A percentile compares a stretch with the other conserved stretches of the same genome.
These are phyloP conservation scores for Penicillium sp. DNA, from an alignment of 2,329 filamentous ascomycete genomes.

Conservation along the genomic window DNA sequence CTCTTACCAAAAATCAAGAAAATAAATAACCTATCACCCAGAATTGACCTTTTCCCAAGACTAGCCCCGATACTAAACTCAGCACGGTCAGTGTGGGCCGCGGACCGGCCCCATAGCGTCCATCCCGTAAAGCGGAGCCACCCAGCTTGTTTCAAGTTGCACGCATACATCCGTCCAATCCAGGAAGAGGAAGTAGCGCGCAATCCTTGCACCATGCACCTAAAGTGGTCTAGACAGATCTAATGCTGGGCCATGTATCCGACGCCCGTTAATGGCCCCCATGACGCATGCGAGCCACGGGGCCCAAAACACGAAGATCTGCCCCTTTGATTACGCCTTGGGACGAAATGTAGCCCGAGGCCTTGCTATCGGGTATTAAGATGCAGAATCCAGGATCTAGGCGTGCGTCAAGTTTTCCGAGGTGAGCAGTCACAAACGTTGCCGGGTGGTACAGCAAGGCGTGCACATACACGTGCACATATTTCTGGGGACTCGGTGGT, in stretches of 20 bases:
- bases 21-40: no score
- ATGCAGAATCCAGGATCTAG: neutral
- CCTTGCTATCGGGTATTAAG: neutral
- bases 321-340: neutral
- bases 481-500: neutral
- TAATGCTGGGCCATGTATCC: neutral
- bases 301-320: neutral
- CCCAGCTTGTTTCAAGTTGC: neutral
- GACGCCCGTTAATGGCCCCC: neutral
- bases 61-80: no score
- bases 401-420: neutral
- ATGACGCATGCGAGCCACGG: neutral
- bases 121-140: neutral
- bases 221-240: neutral
- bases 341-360: neutral
- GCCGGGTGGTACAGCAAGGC: neutral
- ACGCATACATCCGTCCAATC: no score
- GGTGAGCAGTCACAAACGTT: neutral
- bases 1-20: no score
- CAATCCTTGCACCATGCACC: no score
- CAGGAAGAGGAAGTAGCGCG: no score
- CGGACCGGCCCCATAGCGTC: neutral
- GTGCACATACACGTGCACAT: neutral
- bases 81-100: neutral
- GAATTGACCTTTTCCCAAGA: no score